Base-by-base conservation (phyloP, 768 basidiomycete genomes). In the Xerocomellus chrysenteron region DNA sequence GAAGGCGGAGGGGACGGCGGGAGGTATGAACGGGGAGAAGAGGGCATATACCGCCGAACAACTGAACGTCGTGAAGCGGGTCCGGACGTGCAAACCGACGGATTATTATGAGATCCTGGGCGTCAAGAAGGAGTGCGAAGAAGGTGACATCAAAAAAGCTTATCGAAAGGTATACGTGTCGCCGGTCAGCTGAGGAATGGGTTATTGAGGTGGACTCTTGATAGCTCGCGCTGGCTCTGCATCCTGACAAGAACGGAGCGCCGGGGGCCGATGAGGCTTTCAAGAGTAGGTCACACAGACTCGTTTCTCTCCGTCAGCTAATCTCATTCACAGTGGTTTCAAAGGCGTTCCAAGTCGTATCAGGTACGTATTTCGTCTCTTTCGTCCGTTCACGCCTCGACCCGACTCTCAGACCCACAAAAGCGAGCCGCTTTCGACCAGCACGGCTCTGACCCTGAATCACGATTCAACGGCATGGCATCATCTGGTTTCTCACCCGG, bases 201-300 rank as follows among this genome's bases (percentile, higher is more conserved):
- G 35, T 56, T 50, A 52, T 58, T 68, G 52, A 59, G 24, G 17
- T 33, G 36, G 9, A 26, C 35, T 54, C 24, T 53, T 41, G 33
- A 59, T 61, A 94, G 92, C 80, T 96, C 58, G 94, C 94, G 39
- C 78, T 97, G 55, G 90, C 90, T 50, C 74, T 94, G 46, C 92
- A 95, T 73, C 92, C 92, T 4, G 92, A 95, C 70, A 95, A 89
- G 77, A 97, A 96, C 65, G 93, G 94, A 7, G 96, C 96, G 19
- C 95, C 96, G n/a, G 92, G 93, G 40, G 96, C 96, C 16, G 96
- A 98, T 58, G 96, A 98, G 70, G 96, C 96, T 3, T 98, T 98
- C 77, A 98, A 98, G 78, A 79, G 96, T 98, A 66, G 52, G 87
- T 80, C 48, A 40, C 56, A 28, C 54, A 26, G 36, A 41, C 21